Evolutionary conservation across 2,329 filamentous ascomycete genomes (phyloP).

Genomic region (Fusarium sp.): DNA sequence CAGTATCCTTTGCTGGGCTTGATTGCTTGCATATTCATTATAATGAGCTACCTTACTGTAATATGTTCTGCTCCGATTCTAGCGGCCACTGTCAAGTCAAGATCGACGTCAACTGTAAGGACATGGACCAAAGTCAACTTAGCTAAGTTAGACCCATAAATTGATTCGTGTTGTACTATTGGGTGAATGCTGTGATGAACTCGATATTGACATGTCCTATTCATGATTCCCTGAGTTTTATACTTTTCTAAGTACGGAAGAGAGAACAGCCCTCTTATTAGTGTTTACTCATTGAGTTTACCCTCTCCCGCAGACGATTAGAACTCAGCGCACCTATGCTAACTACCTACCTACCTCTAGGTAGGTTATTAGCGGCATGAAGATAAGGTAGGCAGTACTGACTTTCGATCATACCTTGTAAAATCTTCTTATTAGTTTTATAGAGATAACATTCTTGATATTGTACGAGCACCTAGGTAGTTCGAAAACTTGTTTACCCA

Average conservation of each 20-base stretch:
- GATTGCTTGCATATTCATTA: no score
- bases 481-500: no score
- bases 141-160: constrained; percentile 35
- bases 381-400: no score
- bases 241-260: no score
- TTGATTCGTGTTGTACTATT: constrained; percentile 41
- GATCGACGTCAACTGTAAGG: constrained; percentile 23
- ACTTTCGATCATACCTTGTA: no score
- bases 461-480: no score
- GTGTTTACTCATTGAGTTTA: no score
- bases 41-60: neutral
- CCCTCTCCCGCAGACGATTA: neutral
- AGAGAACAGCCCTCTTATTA: no score
- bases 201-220: neutral
- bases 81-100: neutral
- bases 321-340: neutral
- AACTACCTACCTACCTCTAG: no score
- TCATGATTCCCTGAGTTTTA: neutral
- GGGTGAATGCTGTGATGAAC: constrained; percentile 13
- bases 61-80: neutral
- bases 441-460: no score
- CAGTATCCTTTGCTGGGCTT: neutral
- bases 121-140: constrained; percentile 11
- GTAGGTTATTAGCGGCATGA: no score
- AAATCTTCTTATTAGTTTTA: no score